Evolutionary conservation across 495 filamentous ascomycete genomes (phyloP).

Genomic region (Podospora bellae-mahoneyi): DNA sequence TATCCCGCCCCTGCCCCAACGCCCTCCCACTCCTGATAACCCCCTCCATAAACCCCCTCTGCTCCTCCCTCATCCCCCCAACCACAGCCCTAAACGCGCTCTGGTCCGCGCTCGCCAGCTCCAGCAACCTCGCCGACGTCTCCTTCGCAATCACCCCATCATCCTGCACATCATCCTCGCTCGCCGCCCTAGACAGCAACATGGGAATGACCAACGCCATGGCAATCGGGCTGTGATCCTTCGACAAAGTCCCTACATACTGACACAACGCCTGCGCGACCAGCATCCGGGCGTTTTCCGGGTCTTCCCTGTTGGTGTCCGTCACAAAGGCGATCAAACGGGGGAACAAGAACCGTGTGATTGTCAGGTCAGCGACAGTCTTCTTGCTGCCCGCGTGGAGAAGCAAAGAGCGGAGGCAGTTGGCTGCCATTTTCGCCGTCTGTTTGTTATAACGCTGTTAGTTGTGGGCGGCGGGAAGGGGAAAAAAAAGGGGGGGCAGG

Average conservation of each 20-base stretch:
- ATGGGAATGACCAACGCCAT: conserved; percentile 74
- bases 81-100: conserved; percentile 72
- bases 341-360: conserved; percentile 72
- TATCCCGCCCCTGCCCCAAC: conserved; percentile 21
- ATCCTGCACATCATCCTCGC: conserved; percentile 45
- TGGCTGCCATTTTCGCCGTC: conserved; percentile 82
- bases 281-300: conserved; percentile 65
- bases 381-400: conserved; percentile 45
- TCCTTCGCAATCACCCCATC: conserved; percentile 73
- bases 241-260: conserved; percentile 56
- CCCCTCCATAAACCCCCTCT: conserved; percentile 77
- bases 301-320: conserved; percentile 62
- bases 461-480: conserved; percentile 13
- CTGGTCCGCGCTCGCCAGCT: conserved; percentile 75
- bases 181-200: conserved; percentile 67
- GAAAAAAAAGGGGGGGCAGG: background rate
- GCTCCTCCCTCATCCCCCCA: conserved; percentile 61
- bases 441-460: conserved; percentile 27
- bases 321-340: conserved; percentile 71
- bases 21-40: conserved; percentile 63
- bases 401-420: conserved; percentile 79
- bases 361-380: conserved; percentile 65
- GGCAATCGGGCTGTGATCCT: conserved; percentile 53
- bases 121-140: conserved; percentile 70
- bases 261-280: conserved; percentile 69